Base-by-base conservation (phyloP, 805 yeast species). In the Nakazawaea wyomingensis region DNA sequence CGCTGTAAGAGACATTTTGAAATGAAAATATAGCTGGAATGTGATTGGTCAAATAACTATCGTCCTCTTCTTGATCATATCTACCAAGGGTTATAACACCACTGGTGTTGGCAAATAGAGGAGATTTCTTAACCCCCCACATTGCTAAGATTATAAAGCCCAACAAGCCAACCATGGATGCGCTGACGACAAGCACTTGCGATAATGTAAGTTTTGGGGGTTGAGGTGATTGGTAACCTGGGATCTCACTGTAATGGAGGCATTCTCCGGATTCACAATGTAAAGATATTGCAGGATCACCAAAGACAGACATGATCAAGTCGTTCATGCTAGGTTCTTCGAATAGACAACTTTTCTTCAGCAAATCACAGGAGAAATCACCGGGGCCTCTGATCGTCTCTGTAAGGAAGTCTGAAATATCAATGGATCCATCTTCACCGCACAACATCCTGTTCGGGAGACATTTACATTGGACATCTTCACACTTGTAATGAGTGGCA, bases 301-400 rank as follows among this genome's bases (percentile, higher is more conserved):
- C 99, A 65, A 93, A 93, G 2, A 93, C 95, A 6, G 87, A 80
- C 46, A 79, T 71, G 45, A 93, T 93, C 55, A 93, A 72, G 50
- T 86, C 95, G 64, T 93, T 86, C 97, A 93, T 91, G 43, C 93
- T 82, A 35, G 99, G 98, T 58, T 93, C 99, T 2, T 91, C 82
- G 55, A 93, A 93, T 37, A 70, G 70, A 65, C 99, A 93, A 36
- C 69, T 63, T 33, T 71, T 76, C 13, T 73, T 59, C 5, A 64
- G 60, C 18, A 85, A 60, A 59, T 88, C 86, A 65, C 99, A 93
- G 3, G 78, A 65, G 55, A 93, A 89, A 49, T 85, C 90, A 26
- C 96, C 99, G 0, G 99, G 99, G 2, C 99, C 99, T 30, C 67
- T 68, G 48, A 93, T 89, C 4, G 96, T 85, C 57, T 90, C 93